Base-by-base conservation (phyloP, 106 monocot genomes). In the Vanilla planifolia region DNA sequence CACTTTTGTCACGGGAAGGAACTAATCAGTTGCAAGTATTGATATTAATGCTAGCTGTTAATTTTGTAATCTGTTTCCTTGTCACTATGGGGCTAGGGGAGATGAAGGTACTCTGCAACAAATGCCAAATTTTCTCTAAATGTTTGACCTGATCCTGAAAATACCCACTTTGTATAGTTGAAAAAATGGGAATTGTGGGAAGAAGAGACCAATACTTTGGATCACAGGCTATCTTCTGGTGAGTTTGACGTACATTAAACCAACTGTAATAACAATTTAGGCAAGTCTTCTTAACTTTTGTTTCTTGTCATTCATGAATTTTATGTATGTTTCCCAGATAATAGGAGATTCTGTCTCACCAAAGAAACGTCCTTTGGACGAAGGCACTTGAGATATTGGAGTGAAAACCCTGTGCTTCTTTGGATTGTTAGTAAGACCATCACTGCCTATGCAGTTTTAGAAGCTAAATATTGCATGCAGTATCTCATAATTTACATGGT, bases 331-430 rank as follows among this genome's bases (percentile, higher is more conserved):
- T n/a, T n/a, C n/a, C n/a, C 37, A 70, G 85, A 85, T 80, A 70
- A 65, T 16, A 53, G 80, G 20, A 80, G 70, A 61, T 63, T 77
- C 16, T 73, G 19, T 43, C 69, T 73, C 20, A n/a, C 62, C 25
- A 62, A 63, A 2, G 55, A 85, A 43, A 85, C 85, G 21, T 67
- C 69, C 2, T 85, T 80, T 58, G 85, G 80, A 6, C 62, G 40
- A 48, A 55, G 85, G 14, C 80, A 85, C 45, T 21, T 85, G 63
- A 73, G 67, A 40, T 58, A 51, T 20, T 85, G 85, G 85, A 85
- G 80, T 32, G 41, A 70, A n/a, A 2, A 69, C 21, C 4, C 5
- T 21, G 36, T 60, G 15, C 73, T 80, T 20, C 73, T 59, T 7
- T 85, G 68, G 76, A 64, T 64, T 47, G 85, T 85, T 15, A 73